A percentile compares a stretch with the other conserved stretches of the same genome.
phyloP scores from a whole-genome alignment of 495 filamentous ascomycete genomes.

The Neurospora sp. region DNA sequence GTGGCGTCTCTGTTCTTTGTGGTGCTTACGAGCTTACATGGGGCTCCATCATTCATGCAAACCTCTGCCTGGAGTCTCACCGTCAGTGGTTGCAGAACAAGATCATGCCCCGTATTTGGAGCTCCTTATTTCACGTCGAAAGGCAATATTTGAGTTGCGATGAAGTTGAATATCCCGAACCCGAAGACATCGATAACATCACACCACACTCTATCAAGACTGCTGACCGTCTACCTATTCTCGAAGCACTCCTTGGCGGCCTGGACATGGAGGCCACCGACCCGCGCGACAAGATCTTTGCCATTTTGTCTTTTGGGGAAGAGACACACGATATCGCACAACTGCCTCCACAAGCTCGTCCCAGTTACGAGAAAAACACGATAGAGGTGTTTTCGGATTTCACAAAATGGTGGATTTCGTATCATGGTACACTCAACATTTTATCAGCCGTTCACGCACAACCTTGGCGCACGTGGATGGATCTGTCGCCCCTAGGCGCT shows the following conservation, averaged over 20 bases:
- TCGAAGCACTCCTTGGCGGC: not conserved
- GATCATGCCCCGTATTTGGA: not conserved
- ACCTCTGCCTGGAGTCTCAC: not conserved
- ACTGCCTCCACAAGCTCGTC: not conserved
- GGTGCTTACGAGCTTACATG: not conserved
- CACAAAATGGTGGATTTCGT: constrained; percentile 4
- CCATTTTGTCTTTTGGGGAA: constrained; percentile 3
- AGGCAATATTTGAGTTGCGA: not conserved
- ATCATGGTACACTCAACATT: constrained; percentile 2
- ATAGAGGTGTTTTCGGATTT: constrained; percentile 1
- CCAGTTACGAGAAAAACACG: constrained; percentile 3
- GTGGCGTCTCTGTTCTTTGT: not conserved
- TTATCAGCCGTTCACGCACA: constrained; percentile 4
- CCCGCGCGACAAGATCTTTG: constrained; percentile 6
- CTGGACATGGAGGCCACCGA: constrained; percentile 6
- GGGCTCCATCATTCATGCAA: not conserved
- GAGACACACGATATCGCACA: not conserved
- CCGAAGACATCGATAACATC: not conserved
- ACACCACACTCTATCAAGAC: not conserved
- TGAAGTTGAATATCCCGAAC: not conserved
- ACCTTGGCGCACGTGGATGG: constrained; percentile 1
- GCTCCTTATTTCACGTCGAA: not conserved
- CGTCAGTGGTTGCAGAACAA: not conserved
- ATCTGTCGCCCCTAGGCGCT: not conserved
- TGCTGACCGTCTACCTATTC: not conserved